Evolutionary conservation across 1,284 basidiomycete genomes (phyloP), one percentile per base, ranked within the genome.

Genomic region (Ceratobasidium sp.): DNA sequence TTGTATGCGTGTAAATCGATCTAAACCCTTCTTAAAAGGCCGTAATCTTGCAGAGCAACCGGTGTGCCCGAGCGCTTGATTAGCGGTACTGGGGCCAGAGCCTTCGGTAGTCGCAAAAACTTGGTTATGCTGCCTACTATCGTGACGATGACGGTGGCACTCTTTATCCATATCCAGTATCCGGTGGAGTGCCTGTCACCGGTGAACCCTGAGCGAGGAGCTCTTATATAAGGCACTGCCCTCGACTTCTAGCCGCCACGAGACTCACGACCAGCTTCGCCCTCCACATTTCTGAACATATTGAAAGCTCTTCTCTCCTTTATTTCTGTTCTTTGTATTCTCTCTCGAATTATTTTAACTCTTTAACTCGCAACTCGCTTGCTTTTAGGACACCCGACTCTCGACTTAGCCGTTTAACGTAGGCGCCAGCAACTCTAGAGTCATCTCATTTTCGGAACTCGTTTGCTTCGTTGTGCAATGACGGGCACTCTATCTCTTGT

Each of bases 251-350:
- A 39, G 47, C 54, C 54, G 68, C 68, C 68, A 71, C 68, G 68
- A 71, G 53, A 58, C 68, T 71, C 26, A 71, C 54, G 42, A 51
- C 51, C 37, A 20, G 68, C 26, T 71, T 58, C 37, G 67, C 67
- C 58, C 56, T 71, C 37, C 58, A 49, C 54, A 58, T 45, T 60
- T 60, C 53, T 71, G 68, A 31, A 60, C 54, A 71, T 26, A 60
- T 60, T 23, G 23, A 60, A 58, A 71, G 68, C 53, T 26, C 28
- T 69, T 71, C 68, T 71, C 56, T 71, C 68, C 2, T 71, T 71
- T 71, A 71, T 42, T 58, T 71, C 33, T 71, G 47, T 17, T 58
- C 39, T 39, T 58, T 31, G 8, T 37, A n/a, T 51, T 37, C 31
- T 67, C 8, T 35, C 2, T 37, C 31, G 15, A 15, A 28, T 33